A percentile compares a stretch with the other conserved stretches of the same genome.
Evolutionary conservation across 257 asterid species (phyloP).

Genomic region (Nicotiana undulata): DNA sequence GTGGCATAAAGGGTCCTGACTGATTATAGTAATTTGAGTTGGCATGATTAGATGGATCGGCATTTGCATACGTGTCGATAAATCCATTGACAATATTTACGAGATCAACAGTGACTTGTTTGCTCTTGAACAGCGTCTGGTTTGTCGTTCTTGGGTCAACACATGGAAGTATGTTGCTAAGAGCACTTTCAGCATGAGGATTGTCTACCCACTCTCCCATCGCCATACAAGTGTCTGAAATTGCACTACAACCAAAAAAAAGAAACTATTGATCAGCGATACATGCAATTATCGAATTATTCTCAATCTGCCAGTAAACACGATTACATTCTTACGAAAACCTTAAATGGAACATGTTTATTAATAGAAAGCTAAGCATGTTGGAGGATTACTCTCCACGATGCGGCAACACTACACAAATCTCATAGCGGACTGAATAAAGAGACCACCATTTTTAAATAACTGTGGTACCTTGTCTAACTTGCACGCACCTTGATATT

Average conservation of each 20-base stretch:
- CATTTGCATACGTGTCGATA: conserved; percentile 65
- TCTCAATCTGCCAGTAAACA: no score
- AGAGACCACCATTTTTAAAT: not conserved
- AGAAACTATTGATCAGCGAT: not conserved
- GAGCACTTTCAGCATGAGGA: conserved; percentile 95
- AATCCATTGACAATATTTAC: conserved; percentile 59
- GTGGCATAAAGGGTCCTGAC: conserved; percentile 68
- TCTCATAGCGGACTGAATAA: not conserved
- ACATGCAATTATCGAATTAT: no score
- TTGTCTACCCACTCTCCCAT: conserved; percentile 99
- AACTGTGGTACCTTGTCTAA: no score
- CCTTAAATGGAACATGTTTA: no score
- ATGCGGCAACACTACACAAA: not conserved
- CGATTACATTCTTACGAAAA: no score
- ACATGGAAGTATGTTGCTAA: conserved; percentile 95
- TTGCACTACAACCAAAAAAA: conserved; percentile 46
- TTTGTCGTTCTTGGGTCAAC: conserved; percentile 86
- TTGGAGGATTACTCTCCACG: not conserved
- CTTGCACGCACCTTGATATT: not conserved
- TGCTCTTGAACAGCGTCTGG: conserved; percentile 76
- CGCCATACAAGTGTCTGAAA: conserved; percentile 81
- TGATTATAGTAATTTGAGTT: conserved; percentile 56
- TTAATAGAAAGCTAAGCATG: not conserved
- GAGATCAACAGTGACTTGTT: conserved; percentile 65
- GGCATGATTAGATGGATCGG: conserved; percentile 45